Evolutionary conservation across 2,329 filamentous ascomycete species (phyloP).

Genomic region (Aulographum hederae): DNA sequence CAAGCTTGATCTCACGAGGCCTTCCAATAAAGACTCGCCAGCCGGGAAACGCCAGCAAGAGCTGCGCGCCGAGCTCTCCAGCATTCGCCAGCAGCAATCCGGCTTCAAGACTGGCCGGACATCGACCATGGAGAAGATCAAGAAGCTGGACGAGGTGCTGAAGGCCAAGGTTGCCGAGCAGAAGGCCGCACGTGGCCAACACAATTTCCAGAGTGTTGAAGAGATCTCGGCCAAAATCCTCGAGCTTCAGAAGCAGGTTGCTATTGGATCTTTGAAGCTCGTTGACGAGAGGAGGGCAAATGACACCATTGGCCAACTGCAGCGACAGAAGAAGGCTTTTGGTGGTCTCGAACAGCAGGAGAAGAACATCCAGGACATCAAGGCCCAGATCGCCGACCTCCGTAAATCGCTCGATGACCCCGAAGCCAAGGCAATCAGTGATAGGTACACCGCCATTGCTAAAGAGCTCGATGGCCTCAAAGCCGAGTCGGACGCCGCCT

Average conservation of each 20-base stretch:
- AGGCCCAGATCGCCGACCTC: slow-evolving; percentile 72
- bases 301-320: slow-evolving; percentile 60
- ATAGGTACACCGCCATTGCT: slow-evolving; percentile 71
- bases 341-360: slow-evolving; percentile 66
- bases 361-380: slow-evolving; percentile 76
- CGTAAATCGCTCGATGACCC: slow-evolving; percentile 83
- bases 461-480: slow-evolving; percentile 80
- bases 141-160: slow-evolving; percentile 75
- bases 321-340: slow-evolving; percentile 86
- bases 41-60: slow-evolving; percentile 69
- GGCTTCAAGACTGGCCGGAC: slow-evolving; percentile 69
- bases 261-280: slow-evolving; percentile 78
- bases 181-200: slow-evolving; percentile 64
- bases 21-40: slow-evolving; percentile 68
- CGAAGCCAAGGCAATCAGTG: slow-evolving; percentile 71
- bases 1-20: slow-evolving; percentile 70
- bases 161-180: slow-evolving; percentile 73
- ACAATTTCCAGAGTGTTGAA: slow-evolving; percentile 71
- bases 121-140: slow-evolving; percentile 74
- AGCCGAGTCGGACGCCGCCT: slow-evolving; percentile 77
- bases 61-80: slow-evolving; percentile 61
- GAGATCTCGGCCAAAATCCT: slow-evolving; percentile 75
- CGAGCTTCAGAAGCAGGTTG: slow-evolving; percentile 66
- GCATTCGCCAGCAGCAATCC: slow-evolving; percentile 75
- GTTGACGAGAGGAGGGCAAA: slow-evolving; percentile 96